Base-by-base conservation (phyloP, 495 filamentous ascomycete genomes). In the Podospora comata region DNA sequence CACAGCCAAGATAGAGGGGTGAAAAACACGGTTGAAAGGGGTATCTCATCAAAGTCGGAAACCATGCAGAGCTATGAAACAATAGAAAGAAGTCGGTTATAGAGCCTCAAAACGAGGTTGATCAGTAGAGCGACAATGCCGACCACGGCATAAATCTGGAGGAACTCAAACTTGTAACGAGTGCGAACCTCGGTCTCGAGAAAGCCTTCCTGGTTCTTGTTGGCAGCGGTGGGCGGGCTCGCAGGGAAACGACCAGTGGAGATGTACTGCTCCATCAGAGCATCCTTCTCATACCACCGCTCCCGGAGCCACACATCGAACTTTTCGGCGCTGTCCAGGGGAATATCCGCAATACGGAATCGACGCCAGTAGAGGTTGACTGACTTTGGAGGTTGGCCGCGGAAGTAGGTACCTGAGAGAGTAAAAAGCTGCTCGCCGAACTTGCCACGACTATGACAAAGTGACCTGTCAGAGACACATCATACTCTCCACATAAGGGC, bases 281-380 rank as follows among this genome's bases (percentile, higher is more conserved):
- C 82, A 65, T 95, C 92, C 75, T 95, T 95, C 74, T 95, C 92
- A 55, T 85, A 83, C 92, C 92, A 95, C 27, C 90, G 84, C 65
- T 88, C 80, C 39, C 86, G 83, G 5, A 93, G 82, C 92, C 92
- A 95, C n/a, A 80, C 64, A 32, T 90, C 88, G 70, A 95, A 94
- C 27, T 79, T 75, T 61, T 88, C 84, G 11, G 76, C 76, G 73
- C 86, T 85, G 30, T 88, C 81, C 18, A 92, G 72, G 0, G 92
- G 92, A 19, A 95, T 92, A 39, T 86, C 82, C 48, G 79, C 79
- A 9, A 92, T 65, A 0, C 80, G 77, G 72, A 93, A 94, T 3
- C 90, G 85, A 16, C 92, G 85, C 90, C 90, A 95, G 76, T 94
- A 87, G 81, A 95, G 91, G 74, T 94, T 93, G 65, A 94, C 90